Conservation (phyloP, 768 basidiomycete species). For the Lactarius evosmus region DNA sequence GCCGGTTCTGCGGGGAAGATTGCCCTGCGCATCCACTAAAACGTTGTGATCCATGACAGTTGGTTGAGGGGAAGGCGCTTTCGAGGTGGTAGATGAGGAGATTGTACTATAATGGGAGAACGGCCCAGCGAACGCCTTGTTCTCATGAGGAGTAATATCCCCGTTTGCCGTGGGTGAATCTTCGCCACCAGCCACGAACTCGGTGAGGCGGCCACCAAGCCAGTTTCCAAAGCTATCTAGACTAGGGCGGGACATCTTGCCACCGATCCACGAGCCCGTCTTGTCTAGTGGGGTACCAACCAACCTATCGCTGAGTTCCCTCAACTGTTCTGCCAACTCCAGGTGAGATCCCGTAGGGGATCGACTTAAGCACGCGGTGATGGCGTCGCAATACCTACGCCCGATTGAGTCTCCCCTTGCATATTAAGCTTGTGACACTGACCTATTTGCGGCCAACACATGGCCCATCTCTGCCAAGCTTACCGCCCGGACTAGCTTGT, state of each 20-base stretch:
- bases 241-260: constrained; percentile 87
- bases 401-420: constrained; percentile 7
- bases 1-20: constrained; percentile 54
- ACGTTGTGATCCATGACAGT: constrained; percentile 38
- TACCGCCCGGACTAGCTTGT: constrained; percentile 75
- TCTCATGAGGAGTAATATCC: constrained; percentile 39
- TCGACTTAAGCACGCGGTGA: constrained; percentile 61
- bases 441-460: constrained; percentile 73
- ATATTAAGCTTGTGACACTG: constrained; percentile 23
- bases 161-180: constrained; percentile 33
- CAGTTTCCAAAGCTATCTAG: constrained; percentile 89
- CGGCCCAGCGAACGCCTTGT: constrained; percentile 59
- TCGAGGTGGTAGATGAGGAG: constrained; percentile 74
- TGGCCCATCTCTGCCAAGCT: constrained; percentile 81
- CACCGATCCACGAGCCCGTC: constrained; percentile 77
- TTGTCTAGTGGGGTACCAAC: constrained; percentile 72
- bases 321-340: constrained; percentile 68
- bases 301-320: constrained; percentile 75
- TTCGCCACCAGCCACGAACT: constrained; percentile 90
- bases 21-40: constrained; percentile 36
- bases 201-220: constrained; percentile 89
- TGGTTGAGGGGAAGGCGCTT: constrained; percentile 71
- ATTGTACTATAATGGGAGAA: constrained; percentile 94
- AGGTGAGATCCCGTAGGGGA: constrained; percentile 65
- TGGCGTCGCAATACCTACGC: constrained; percentile 90